phyloP scores from a whole-genome alignment of 2,329 filamentous ascomycete genomes.

The Blastomyces parvus region DNA sequence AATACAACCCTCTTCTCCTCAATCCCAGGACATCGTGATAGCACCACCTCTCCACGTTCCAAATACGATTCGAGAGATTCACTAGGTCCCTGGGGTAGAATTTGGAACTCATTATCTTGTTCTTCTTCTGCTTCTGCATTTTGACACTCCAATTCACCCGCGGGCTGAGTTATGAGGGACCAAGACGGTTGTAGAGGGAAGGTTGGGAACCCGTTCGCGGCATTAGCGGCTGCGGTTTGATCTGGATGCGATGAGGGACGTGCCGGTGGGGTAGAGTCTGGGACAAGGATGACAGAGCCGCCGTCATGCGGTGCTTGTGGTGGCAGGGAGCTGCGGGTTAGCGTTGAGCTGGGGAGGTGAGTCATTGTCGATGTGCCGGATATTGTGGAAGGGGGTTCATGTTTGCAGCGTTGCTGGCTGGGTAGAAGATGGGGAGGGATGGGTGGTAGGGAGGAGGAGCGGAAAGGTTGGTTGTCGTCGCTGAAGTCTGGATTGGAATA shows the following conservation, averaged over 20 bases:
- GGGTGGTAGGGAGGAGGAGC: conserved; percentile 1
- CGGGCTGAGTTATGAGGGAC: neutral
- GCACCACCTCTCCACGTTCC: conserved; percentile 17
- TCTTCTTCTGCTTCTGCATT: neutral
- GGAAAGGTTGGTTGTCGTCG: neutral
- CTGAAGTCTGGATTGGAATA: neutral
- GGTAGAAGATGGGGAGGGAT: neutral
- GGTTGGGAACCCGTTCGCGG: neutral
- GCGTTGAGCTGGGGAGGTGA: neutral
- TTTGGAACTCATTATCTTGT: neutral
- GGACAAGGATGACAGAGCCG: conserved; percentile 8
- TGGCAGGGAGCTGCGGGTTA: conserved; percentile 1
- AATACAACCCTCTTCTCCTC: conserved; percentile 21
- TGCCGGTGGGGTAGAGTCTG: conserved; percentile 8
- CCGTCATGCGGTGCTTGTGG: neutral
- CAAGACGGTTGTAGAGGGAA: neutral
- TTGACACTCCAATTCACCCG: neutral
- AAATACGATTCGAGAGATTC: conserved; percentile 22
- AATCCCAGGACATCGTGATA: conserved; percentile 14
- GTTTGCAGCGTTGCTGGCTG: neutral
- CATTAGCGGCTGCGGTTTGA: neutral
- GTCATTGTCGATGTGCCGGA: conserved; percentile 10
- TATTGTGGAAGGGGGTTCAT: conserved; percentile 9
- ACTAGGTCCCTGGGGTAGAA: conserved; percentile 19
- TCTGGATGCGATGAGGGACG: neutral